Conservation (phyloP, 2,329 filamentous ascomycete species). For the Ophiosphaerella narmari region DNA sequence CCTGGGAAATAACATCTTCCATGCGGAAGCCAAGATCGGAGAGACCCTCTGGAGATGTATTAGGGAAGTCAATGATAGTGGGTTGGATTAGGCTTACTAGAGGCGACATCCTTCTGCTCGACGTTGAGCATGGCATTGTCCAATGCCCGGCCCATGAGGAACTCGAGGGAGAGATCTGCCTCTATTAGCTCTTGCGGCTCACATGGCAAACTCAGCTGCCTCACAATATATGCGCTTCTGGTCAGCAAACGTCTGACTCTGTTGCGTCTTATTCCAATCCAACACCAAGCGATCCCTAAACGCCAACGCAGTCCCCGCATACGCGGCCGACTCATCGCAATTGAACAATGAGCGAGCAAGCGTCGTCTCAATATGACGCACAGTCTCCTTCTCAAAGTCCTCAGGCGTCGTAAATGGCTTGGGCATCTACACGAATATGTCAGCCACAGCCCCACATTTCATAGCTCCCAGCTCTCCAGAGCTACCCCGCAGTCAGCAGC, state of each 20-base stretch:
- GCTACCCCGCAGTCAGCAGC: constrained; percentile 21
- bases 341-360: constrained; percentile 96
- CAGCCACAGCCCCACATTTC: neutral
- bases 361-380: constrained; percentile 94
- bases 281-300: constrained; percentile 91
- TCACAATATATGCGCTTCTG: constrained; percentile 90
- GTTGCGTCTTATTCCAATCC: constrained; percentile 98
- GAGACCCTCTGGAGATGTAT: constrained; percentile 70
- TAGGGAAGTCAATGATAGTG: constrained; percentile 11
- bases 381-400: constrained; percentile 81
- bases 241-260: constrained; percentile 88
- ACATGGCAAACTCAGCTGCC: constrained; percentile 16
- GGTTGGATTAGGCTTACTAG: constrained; percentile 59
- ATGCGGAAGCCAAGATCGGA: constrained; percentile 91
- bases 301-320: constrained; percentile 86
- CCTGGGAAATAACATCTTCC: constrained; percentile 91
- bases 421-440: constrained; percentile 55
- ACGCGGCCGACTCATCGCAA: constrained; percentile 92
- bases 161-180: constrained; percentile 87
- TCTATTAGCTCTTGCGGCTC: constrained; percentile 13
- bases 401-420: constrained; percentile 77
- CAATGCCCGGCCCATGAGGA: constrained; percentile 92
- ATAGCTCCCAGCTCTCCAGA: neutral
- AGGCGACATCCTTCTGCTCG: constrained; percentile 81
- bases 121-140: constrained; percentile 99